Percentiles rank a stretch among this genome's conserved stretches.
These are phyloP conservation scores for Saccharomycopsis sp. DNA, from an alignment of 805 yeast species.

Conservation along the genomic window DNA sequence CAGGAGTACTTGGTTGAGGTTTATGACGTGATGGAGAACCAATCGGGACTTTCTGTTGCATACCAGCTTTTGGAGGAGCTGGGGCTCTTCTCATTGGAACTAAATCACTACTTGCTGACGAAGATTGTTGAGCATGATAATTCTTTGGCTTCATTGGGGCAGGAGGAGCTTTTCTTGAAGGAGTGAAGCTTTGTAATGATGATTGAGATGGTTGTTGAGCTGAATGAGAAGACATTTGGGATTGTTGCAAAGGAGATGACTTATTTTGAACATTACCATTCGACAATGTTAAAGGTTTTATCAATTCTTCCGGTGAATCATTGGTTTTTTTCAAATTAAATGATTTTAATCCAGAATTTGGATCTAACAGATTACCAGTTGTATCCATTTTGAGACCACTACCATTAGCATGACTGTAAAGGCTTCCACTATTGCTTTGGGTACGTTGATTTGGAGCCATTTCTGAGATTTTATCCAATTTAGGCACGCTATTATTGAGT, in stretches of 20 bases:
- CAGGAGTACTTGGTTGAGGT: conserved; percentile 9
- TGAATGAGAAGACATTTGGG: background rate
- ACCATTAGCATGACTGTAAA: conserved; percentile 7
- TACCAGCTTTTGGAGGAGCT: conserved; percentile 32
- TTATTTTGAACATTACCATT: background rate
- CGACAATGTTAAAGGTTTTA: conserved; percentile 13
- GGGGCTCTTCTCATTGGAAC: conserved; percentile 48
- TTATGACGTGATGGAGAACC: conserved; percentile 5
- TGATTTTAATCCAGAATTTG: conserved; percentile 15
- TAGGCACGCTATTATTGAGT: conserved; percentile 4
- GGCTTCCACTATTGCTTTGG: conserved; percentile 10
- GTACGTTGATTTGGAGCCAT: conserved; percentile 8
- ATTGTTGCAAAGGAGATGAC: background rate
- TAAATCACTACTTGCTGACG: conserved; percentile 22
- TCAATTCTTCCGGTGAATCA: conserved; percentile 8
- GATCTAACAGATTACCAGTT: conserved; percentile 1
- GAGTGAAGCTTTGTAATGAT: conserved; percentile 23
- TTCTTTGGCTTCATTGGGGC: conserved; percentile 29
- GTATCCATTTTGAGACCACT: conserved; percentile 1
- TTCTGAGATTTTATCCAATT: conserved; percentile 12
- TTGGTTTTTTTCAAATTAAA: conserved; percentile 13
- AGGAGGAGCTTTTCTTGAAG: conserved; percentile 32
- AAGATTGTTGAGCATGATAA: too few relatives aligned
- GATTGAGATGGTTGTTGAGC: too few relatives aligned
- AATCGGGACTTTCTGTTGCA: conserved; percentile 1